Evolutionary conservation across 805 yeast species (phyloP).

Genomic region (Schwanniomyces vanrijiae): DNA sequence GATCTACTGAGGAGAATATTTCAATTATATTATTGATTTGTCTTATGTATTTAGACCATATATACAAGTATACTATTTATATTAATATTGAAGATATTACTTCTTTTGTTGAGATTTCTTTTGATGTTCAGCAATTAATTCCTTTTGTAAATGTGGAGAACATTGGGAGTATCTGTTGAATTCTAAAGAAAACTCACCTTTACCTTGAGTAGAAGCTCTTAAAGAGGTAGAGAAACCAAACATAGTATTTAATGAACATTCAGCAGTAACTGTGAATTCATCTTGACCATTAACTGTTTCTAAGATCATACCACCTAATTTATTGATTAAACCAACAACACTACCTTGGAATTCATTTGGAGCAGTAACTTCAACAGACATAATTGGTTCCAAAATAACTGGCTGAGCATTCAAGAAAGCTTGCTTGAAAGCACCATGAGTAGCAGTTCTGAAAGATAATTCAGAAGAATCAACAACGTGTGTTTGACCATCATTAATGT

Average conservation of each 20-base stretch:
- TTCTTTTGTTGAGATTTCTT: conserved; percentile 20
- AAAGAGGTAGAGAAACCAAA: conserved; percentile 94
- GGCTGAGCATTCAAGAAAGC: conserved; percentile 85
- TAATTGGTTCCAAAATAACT: conserved; percentile 91
- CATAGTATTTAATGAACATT: conserved; percentile 94
- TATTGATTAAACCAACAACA: conserved; percentile 88
- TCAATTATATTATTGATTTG: neutral
- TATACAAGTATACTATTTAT: conserved; percentile 10
- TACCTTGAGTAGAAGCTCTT: conserved; percentile 98
- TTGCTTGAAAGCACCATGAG: conserved; percentile 87
- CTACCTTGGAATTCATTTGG: conserved; percentile 96
- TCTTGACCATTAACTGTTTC: conserved; percentile 94
- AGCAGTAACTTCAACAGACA: conserved; percentile 90
- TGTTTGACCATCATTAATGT: conserved; percentile 93
- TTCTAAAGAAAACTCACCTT: conserved; percentile 96
- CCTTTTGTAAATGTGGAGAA: conserved; percentile 84
- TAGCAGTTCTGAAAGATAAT: conserved; percentile 90
- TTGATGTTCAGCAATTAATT: conserved; percentile 79
- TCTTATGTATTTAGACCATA: conserved; percentile 3
- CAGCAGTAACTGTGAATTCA: conserved; percentile 90
- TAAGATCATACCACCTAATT: conserved; percentile 85
- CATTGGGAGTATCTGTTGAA: conserved; percentile 91
- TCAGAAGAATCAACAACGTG: conserved; percentile 98
- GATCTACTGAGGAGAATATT: neutral
- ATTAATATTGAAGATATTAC: conserved; percentile 1